Base-by-base conservation (phyloP, 1,284 basidiomycete genomes). In the Entoloma clypeatum region DNA sequence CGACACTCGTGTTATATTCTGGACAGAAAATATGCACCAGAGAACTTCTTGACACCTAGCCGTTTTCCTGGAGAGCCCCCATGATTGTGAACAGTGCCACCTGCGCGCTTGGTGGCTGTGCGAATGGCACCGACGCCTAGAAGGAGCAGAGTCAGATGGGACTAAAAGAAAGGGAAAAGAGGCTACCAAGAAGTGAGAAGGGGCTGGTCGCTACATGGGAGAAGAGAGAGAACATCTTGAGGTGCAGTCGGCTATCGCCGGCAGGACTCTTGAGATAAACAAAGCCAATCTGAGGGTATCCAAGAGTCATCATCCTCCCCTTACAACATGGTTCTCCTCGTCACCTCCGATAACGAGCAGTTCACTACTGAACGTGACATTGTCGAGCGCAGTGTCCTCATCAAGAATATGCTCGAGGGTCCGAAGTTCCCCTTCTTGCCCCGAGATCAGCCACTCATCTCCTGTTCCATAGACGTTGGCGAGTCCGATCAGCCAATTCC, bases 371-470 rank as follows among this genome's bases (percentile, higher is more conserved):
- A 97, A 62, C 88, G 86, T 66, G 91, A 95, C 52, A 90, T 99
- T 44, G 93, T 92, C 44, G 91, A 93, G 72, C 88, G 94, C 62
- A 91, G 85, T 51, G 89, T 95, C 13, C 81, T 99, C 56, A 96
- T 99, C 71, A 97, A 96, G 78, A 93, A 96, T 74, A 97, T 99
- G 95, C 86, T 99, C 47, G 96, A 99, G 68, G 95, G 95, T 94
- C 10, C 5, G 61, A 71, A 59, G 41, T 40, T 16, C 26, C 17
- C 44, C 44, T 39, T 37, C 21, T 36, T 47, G 34, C 41, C 22
- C 37, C n/a, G 16, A 31, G 25, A 17, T 38, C 45, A 47, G 48
- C 43, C 37, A 47, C 49, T 49, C 37, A 54, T 18, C 16, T 19
- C 13, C 21, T 29, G 18, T 26, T 36, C 24, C 38, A 3, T 60